A percentile compares a stretch with the other conserved stretches of the same genome.
phyloP scores from a whole-genome alignment of 148 eudicot species.

The Silene conica region DNA sequence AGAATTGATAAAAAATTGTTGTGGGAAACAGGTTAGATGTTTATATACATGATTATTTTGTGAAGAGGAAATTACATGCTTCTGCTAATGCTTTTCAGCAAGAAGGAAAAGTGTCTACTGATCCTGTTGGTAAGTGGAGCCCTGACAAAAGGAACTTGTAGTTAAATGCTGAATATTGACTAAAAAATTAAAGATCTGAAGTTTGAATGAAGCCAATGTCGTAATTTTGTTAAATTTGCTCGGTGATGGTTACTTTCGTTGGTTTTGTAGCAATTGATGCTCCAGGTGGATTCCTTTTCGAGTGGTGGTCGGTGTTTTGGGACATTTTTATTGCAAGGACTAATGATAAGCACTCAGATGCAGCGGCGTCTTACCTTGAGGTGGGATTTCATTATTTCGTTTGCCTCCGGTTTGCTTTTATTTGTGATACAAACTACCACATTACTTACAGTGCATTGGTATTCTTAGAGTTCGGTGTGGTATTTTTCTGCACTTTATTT shows the following conservation, averaged over 20 bases:
- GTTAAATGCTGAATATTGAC: not conserved
- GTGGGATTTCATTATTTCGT: slow-evolving; percentile 16
- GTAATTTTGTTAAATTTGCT: not conserved
- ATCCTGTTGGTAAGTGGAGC: slow-evolving; percentile 40
- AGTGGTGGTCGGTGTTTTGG: slow-evolving; percentile 58
- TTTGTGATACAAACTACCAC: not conserved
- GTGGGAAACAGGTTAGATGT: slow-evolving; percentile 41
- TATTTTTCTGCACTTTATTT: not conserved
- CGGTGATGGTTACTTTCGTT: slow-evolving; percentile 4
- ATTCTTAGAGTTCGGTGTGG: slow-evolving; percentile 7
- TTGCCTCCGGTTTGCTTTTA: not conserved
- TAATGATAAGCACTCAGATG: slow-evolving; percentile 41
- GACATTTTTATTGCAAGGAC: slow-evolving; percentile 46
- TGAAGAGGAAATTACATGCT: slow-evolving; percentile 46
- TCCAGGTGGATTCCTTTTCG: slow-evolving; percentile 48
- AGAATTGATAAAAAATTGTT: slow-evolving; percentile 8
- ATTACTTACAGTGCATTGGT: not conserved
- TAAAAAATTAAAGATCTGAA: too few relatives aligned
- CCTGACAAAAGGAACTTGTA: slow-evolving; percentile 7
- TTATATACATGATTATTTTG: slow-evolving; percentile 46
- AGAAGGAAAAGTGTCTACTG: slow-evolving; percentile 46
- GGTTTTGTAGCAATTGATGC: slow-evolving; percentile 43
- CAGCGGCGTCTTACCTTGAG: slow-evolving; percentile 46
- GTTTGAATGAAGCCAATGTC: not conserved
- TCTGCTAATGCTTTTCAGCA: slow-evolving; percentile 54